Evolutionary conservation across 2,329 filamentous ascomycete genomes (phyloP).

Genomic region (Verticillium dahliae): DNA sequence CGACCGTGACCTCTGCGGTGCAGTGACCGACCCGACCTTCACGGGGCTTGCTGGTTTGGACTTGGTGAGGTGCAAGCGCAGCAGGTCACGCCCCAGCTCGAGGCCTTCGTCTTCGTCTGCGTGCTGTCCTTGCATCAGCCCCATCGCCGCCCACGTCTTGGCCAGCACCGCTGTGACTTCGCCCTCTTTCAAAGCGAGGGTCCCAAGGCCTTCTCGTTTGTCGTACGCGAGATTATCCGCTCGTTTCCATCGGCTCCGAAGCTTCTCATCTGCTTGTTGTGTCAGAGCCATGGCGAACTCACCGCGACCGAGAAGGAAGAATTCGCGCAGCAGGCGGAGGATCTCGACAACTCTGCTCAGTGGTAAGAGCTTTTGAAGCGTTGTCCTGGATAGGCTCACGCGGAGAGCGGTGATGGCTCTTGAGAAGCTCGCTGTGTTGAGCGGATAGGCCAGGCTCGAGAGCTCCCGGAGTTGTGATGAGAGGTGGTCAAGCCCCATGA

Average conservation of each 20-base stretch:
- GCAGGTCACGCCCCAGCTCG: slow-evolving; percentile 71
- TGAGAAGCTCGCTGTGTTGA: slow-evolving; percentile 65
- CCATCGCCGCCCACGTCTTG: slow-evolving; percentile 73
- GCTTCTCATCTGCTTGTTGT: slow-evolving; percentile 73
- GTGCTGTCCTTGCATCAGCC: slow-evolving; percentile 62
- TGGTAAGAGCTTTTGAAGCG: slow-evolving; percentile 75
- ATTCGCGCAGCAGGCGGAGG: slow-evolving; percentile 72
- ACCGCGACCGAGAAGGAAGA: slow-evolving; percentile 79
- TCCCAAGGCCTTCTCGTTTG: slow-evolving; percentile 52
- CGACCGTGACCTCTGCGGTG: slow-evolving; percentile 16
- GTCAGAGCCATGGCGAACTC: slow-evolving; percentile 89
- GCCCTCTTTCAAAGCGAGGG: slow-evolving; percentile 73
- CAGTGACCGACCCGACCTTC: slow-evolving; percentile 26
- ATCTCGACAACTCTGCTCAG: slow-evolving; percentile 69
- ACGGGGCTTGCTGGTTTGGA: slow-evolving; percentile 29
- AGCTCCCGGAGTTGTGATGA: slow-evolving; percentile 65
- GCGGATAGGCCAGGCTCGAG: slow-evolving; percentile 62
- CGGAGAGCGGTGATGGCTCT: slow-evolving; percentile 70
- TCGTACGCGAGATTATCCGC: slow-evolving; percentile 52
- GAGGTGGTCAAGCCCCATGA: slow-evolving; percentile 52
- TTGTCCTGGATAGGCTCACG: slow-evolving; percentile 74
- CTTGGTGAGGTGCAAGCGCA: slow-evolving; percentile 61
- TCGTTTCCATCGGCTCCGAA: slow-evolving; percentile 66
- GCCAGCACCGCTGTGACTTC: slow-evolving; percentile 73
- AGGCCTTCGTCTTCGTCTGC: slow-evolving; percentile 77